Evolutionary conservation across 2,329 filamentous ascomycete species (phyloP).

Genomic region (Xylaria polymorpha): DNA sequence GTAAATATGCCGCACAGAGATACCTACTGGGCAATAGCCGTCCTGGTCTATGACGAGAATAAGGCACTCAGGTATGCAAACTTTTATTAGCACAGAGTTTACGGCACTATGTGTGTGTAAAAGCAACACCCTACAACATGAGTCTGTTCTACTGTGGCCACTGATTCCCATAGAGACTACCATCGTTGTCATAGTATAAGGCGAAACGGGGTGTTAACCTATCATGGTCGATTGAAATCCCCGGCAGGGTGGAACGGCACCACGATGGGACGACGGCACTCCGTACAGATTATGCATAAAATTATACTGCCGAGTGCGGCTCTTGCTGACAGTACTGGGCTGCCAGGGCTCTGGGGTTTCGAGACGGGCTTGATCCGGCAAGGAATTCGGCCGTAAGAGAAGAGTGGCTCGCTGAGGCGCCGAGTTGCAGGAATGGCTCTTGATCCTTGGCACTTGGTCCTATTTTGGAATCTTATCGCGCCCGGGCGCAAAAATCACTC

Average conservation of each 20-base stretch:
- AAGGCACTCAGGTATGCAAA: not conserved
- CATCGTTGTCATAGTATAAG: not conserved
- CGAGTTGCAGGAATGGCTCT: not conserved
- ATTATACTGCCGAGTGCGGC: conserved; percentile 2
- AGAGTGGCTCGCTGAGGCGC: not conserved
- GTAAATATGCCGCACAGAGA: not conserved
- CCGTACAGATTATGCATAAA: conserved; percentile 1
- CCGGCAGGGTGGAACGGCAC: not conserved
- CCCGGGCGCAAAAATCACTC: not conserved
- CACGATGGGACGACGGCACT: not conserved
- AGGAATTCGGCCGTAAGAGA: not conserved
- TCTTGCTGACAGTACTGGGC: not conserved
- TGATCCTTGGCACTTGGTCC: not conserved
- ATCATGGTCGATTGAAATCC: not conserved
- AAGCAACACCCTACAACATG: not conserved
- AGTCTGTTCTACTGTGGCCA: not conserved
- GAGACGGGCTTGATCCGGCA: not conserved
- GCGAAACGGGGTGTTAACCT: not conserved
- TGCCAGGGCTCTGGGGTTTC: not conserved
- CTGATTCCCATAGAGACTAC: not conserved
- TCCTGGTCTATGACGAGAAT: not conserved
- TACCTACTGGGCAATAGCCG: not conserved
- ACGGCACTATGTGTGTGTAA: not conserved
- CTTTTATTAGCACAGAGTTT: not conserved
- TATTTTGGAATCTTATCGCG: not conserved